Conservation (phyloP, 306 rosid species). For the Potentilla sterilis region DNA sequence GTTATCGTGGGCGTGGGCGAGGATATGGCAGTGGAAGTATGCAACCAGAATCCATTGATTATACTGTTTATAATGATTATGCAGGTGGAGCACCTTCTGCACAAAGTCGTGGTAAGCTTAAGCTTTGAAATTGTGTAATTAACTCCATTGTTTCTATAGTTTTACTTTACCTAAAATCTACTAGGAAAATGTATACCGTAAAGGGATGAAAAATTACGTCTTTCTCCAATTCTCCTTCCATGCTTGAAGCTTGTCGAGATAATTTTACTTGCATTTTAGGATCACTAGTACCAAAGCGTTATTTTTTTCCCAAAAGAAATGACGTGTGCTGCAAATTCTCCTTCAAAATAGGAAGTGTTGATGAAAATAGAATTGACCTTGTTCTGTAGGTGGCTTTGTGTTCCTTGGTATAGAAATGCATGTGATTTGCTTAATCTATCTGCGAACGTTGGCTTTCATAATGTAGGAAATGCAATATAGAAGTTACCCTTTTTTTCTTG, state of each 20-base stretch:
- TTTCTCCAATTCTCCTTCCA: too few species aligned
- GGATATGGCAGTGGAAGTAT: constrained; percentile 23
- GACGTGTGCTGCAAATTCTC: background rate
- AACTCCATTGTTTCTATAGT: background rate
- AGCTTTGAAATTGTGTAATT: background rate
- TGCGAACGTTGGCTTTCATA: background rate
- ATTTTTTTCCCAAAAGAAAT: background rate
- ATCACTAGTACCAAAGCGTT: background rate
- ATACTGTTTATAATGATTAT: constrained; percentile 23
- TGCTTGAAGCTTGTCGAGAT: background rate
- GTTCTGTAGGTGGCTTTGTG: background rate
- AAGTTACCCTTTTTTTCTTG: background rate
- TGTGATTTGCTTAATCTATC: background rate
- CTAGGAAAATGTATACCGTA: background rate
- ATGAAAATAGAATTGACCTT: background rate
- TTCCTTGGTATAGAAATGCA: background rate
- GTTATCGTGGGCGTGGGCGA: constrained; percentile 29
- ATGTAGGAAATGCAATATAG: background rate
- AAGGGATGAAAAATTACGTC: too few species aligned
- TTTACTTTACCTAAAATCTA: background rate
- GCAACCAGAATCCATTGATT: constrained; percentile 14
- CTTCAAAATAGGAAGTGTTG: background rate
- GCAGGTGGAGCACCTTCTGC: constrained; percentile 20
- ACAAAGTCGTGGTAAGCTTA: constrained; percentile 14
- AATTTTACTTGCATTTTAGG: background rate